Evolutionary conservation across 352 stramenopile genomes (phyloP).

Genomic region (Phytophthora europaea): DNA sequence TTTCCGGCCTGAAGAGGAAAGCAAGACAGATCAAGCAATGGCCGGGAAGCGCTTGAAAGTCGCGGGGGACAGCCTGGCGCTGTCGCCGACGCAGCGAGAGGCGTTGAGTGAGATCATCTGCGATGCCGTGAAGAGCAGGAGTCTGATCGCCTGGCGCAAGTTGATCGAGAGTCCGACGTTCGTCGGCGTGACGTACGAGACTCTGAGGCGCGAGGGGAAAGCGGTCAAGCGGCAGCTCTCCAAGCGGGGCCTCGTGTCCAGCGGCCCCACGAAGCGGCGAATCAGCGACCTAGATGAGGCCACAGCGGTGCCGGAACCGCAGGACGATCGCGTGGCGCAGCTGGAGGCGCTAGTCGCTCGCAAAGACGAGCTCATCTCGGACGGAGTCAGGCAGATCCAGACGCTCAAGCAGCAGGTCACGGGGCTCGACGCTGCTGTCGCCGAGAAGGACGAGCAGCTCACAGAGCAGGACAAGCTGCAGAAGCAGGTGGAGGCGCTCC

Average conservation of each 20-base stretch:
- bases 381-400: conserved; percentile 20
- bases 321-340: conserved; percentile 2
- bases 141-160: conserved; percentile 26
- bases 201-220: conserved; percentile 24
- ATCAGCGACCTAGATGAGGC: conserved; percentile 4
- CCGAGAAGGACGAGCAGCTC: conserved; percentile 8
- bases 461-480: conserved; percentile 6
- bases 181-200: conserved; percentile 20
- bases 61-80: neutral
- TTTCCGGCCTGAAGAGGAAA: conserved; percentile 5
- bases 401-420: conserved; percentile 18
- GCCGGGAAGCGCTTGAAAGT: conserved; percentile 11
- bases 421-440: neutral
- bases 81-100: conserved; percentile 14
- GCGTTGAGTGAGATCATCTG: conserved; percentile 12
- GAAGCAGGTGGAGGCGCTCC: conserved; percentile 20
- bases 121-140: neutral
- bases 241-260: neutral
- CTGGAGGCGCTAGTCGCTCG: conserved; percentile 3
- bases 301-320: conserved; percentile 11
- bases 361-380: conserved; percentile 16
- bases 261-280: neutral
- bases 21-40: neutral
- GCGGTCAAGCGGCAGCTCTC: conserved; percentile 18
- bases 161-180: conserved; percentile 25